A percentile compares a stretch with the other conserved stretches of the same genome.
These are phyloP conservation scores for Alliaria petiolata DNA, from an alignment of 345 rosid genomes.

Conservation along the genomic window DNA sequence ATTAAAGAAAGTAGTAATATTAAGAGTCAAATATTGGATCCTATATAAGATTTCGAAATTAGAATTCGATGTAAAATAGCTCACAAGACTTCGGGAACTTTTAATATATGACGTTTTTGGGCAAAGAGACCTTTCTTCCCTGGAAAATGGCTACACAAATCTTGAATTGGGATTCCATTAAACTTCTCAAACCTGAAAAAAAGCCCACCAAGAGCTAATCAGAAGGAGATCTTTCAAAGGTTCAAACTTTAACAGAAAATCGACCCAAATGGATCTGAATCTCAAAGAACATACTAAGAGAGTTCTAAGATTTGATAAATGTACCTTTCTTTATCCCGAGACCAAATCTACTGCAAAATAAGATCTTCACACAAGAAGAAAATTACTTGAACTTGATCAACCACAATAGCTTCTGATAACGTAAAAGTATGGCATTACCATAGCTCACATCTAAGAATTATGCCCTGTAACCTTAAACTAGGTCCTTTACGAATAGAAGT, in stretches of 20 bases:
- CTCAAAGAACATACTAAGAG: neutral
- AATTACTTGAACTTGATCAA: neutral
- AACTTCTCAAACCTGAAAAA: neutral
- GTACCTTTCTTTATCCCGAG: neutral
- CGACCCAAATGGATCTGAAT: neutral
- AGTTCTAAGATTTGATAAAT: neutral
- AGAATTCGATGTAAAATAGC: too few relatives aligned
- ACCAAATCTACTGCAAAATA: neutral
- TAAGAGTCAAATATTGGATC: too few relatives aligned
- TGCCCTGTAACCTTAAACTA: neutral
- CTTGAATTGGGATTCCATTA: neutral
- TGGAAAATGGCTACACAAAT: neutral
- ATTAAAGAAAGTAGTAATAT: neutral
- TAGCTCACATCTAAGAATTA: neutral
- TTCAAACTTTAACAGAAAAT: neutral
- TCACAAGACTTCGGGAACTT: too few relatives aligned
- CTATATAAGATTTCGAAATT: too few relatives aligned
- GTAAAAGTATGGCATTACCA: neutral
- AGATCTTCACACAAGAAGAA: slow-evolving; percentile 2
- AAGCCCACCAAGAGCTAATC: neutral
- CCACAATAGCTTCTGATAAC: neutral
- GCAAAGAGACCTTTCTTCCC: neutral
- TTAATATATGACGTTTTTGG: too few relatives aligned
- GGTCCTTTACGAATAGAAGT: neutral
- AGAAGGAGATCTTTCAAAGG: neutral